These are phyloP conservation scores for Nicotiana tomentosiformis DNA, from an alignment of 257 asterid genomes.

Conservation along the genomic window DNA sequence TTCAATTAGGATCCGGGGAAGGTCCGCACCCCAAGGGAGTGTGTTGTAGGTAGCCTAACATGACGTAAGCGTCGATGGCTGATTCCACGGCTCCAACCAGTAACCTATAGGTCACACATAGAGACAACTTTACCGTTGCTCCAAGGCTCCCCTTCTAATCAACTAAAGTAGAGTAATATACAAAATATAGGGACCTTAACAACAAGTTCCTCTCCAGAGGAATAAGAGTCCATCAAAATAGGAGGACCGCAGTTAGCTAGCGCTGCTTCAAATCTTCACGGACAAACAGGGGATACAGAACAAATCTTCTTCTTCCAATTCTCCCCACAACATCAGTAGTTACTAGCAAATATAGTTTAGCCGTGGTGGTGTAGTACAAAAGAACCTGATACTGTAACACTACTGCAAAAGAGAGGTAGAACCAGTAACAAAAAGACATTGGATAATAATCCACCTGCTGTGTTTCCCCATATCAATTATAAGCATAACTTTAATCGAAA, in stretches of 20 bases:
- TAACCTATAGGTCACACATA: too few relatives aligned
- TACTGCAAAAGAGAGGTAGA: conserved; percentile 57
- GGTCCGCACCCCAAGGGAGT: too few relatives aligned
- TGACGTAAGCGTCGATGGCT: too few relatives aligned
- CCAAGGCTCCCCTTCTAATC: too few relatives aligned
- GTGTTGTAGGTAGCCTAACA: too few relatives aligned
- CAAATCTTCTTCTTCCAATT: conserved; percentile 32
- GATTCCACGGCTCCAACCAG: too few relatives aligned
- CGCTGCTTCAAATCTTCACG: conserved; percentile 43
- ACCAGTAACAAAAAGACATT: conserved; percentile 32
- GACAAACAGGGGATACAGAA: conserved; percentile 26
- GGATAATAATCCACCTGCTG: conserved; percentile 26
- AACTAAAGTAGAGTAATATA: neutral
- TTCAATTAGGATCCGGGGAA: too few relatives aligned
- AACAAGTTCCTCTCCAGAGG: conserved; percentile 82
- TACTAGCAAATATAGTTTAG: conserved; percentile 25
- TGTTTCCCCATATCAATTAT: conserved; percentile 25
- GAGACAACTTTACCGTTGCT: too few relatives aligned
- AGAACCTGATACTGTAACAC: conserved; percentile 51
- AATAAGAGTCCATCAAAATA: conserved; percentile 69
- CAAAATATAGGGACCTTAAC: conserved; percentile 46
- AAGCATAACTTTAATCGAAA: neutral
- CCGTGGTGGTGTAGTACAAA: conserved; percentile 32
- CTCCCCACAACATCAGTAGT: conserved; percentile 27
- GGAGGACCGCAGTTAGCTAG: conserved; percentile 20